Conservation (phyloP, 2,329 filamentous ascomycete genomes). For the Fusarium nelsonii region DNA sequence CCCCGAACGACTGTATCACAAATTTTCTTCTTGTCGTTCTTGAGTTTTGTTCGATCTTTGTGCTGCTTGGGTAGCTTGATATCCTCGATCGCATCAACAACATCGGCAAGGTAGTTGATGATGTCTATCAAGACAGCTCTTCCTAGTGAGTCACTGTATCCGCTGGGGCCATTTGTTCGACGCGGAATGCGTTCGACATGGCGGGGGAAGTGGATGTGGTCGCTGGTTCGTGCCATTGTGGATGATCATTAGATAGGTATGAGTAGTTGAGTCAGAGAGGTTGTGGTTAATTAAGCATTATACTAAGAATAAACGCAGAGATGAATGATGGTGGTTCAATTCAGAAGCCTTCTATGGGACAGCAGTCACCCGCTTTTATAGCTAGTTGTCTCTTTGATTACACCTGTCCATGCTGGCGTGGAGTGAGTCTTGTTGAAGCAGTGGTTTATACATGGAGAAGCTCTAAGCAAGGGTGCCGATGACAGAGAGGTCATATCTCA, state of each 20-base stretch:
- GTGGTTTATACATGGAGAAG: conserved; percentile 38
- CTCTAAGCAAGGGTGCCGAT: conserved; percentile 20
- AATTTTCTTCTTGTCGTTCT: conserved; percentile 29
- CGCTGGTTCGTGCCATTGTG: conserved; percentile 37
- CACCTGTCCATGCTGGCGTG: background rate
- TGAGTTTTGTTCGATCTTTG: conserved; percentile 28
- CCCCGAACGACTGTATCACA: conserved; percentile 32
- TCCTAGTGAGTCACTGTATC: conserved; percentile 30
- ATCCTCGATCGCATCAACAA: conserved; percentile 35
- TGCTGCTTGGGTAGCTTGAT: conserved; percentile 30
- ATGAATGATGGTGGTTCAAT: conserved; percentile 1
- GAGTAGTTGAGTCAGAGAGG: background rate
- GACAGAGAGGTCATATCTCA: conserved; percentile 26
- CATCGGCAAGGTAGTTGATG: conserved; percentile 38
- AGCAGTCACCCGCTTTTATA: conserved; percentile 18
- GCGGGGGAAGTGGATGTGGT: conserved; percentile 35
- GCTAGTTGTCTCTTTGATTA: conserved; percentile 2
- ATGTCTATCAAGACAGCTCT: conserved; percentile 39
- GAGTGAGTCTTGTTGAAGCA: conserved; percentile 10
- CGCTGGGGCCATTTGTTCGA: conserved; percentile 25
- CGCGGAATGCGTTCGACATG: conserved; percentile 33
- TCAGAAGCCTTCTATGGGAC: background rate
- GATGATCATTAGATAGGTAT: conserved; percentile 12
- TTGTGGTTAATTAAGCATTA: conserved; percentile 11
- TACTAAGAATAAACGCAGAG: conserved; percentile 6